Percentiles rank a stretch among this genome's conserved stretches.
Conservation (phyloP, 1,139 yeast genomes). For the Suhomyces kunorum region DNA sequence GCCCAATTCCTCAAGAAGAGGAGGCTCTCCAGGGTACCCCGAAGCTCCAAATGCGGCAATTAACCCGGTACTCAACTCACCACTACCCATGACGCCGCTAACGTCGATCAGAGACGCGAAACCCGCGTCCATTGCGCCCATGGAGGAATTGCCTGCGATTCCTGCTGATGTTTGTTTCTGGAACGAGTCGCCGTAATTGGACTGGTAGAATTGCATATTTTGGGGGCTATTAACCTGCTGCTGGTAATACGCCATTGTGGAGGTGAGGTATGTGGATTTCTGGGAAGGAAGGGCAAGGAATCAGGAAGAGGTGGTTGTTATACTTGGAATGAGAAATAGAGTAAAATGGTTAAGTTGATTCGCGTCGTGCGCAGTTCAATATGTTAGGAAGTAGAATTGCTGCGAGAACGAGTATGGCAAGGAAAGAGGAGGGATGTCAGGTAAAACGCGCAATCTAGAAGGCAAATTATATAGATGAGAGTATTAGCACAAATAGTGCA, state of each 20-base stretch:
- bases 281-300: too few species aligned
- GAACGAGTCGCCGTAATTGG: conserved; percentile 37
- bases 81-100: conserved; percentile 51
- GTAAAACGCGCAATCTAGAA: not conserved
- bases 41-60: conserved; percentile 91
- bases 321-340: not conserved
- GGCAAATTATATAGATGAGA: too few species aligned
- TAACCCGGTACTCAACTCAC: conserved; percentile 70
- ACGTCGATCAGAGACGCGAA: conserved; percentile 45
- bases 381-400: too few species aligned
- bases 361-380: conserved; percentile 8
- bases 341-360: conserved; percentile 1
- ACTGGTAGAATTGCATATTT: conserved; percentile 50
- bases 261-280: too few species aligned
- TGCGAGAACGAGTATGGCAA: too few species aligned
- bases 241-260: conserved; percentile 43
- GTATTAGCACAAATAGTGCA: too few species aligned
- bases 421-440: too few species aligned
- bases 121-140: conserved; percentile 45
- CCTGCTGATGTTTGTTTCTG: conserved; percentile 23
- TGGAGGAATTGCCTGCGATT: conserved; percentile 16
- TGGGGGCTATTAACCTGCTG: conserved; percentile 38
- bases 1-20: conserved; percentile 88
- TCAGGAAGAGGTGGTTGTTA: too few species aligned
- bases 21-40: conserved; percentile 94